These are phyloP conservation scores for Gillenia trifoliata DNA, from an alignment of 306 rosid genomes.

Conservation along the genomic window DNA sequence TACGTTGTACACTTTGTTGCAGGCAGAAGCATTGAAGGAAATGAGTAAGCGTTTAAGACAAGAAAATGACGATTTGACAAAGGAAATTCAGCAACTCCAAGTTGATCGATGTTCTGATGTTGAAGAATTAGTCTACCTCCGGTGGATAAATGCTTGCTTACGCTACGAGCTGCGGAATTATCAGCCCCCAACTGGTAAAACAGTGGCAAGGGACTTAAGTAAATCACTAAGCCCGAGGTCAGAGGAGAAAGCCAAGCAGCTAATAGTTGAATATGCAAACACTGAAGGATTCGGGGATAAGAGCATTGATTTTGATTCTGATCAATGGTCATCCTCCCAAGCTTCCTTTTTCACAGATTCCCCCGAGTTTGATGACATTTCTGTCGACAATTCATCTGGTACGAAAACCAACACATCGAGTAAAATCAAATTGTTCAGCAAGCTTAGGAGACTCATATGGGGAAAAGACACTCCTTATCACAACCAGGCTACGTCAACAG, in stretches of 20 bases:
- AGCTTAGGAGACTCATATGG: slow-evolving; percentile 54
- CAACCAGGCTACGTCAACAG: slow-evolving; percentile 24
- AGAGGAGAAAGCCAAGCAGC: slow-evolving; percentile 77
- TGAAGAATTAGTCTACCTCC: slow-evolving; percentile 80
- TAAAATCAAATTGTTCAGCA: slow-evolving; percentile 44
- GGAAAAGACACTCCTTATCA: slow-evolving; percentile 41
- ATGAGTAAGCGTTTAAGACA: slow-evolving; percentile 35
- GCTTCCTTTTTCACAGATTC: slow-evolving; percentile 52
- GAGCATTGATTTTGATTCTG: slow-evolving; percentile 55
- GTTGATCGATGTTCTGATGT: slow-evolving; percentile 58
- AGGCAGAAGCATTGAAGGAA: slow-evolving; percentile 50
- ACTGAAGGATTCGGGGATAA: slow-evolving; percentile 36
- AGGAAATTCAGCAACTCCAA: slow-evolving; percentile 59
- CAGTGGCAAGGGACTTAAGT: slow-evolving; percentile 80
- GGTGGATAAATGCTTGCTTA: slow-evolving; percentile 94
- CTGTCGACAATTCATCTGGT: slow-evolving; percentile 21
- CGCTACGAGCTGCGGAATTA: slow-evolving; percentile 67
- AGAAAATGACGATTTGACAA: slow-evolving; percentile 42
- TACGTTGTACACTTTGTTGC: slow-evolving; percentile 16
- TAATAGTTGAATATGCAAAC: slow-evolving; percentile 78
- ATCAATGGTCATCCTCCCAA: slow-evolving; percentile 69
- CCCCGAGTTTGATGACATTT: slow-evolving; percentile 51
- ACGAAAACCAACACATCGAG: slow-evolving; percentile 20
- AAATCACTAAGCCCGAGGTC: slow-evolving; percentile 71
- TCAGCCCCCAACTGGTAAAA: slow-evolving; percentile 65